Evolutionary conservation across 2,329 filamentous ascomycete species (phyloP).

Genomic region (Monosporascus sp.): DNA sequence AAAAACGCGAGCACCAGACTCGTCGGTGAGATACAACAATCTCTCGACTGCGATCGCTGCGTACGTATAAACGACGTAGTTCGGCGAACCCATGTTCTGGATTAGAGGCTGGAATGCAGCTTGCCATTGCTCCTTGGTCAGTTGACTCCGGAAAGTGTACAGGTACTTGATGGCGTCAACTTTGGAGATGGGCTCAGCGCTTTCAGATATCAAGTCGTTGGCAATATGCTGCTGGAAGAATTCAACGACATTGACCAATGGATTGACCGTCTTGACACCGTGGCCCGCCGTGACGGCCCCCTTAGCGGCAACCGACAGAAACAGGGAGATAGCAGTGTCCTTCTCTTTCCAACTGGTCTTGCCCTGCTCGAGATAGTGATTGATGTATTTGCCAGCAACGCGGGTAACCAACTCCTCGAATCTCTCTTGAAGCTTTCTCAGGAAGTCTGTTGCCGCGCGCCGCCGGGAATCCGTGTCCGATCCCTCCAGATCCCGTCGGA

Average conservation of each 20-base stretch:
- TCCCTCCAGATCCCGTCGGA: conserved; percentile 88
- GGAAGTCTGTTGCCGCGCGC: conserved; percentile 89
- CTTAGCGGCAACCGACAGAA: conserved; percentile 89
- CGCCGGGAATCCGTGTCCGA: conserved; percentile 92
- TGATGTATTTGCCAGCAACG: conserved; percentile 83
- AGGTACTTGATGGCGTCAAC: conserved; percentile 98
- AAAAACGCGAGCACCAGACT: conserved; percentile 72
- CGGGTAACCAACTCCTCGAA: conserved; percentile 81
- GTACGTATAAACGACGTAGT: conserved; percentile 97
- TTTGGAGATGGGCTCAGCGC: conserved; percentile 79
- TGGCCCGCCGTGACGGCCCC: conserved; percentile 81
- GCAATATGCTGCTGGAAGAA: conserved; percentile 95
- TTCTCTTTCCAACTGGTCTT: conserved; percentile 93
- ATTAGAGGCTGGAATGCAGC: conserved; percentile 84
- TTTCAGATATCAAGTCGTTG: conserved; percentile 71
- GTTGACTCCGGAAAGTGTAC: conserved; percentile 92
- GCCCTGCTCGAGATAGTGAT: conserved; percentile 76
- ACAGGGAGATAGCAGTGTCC: conserved; percentile 96
- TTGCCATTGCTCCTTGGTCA: conserved; percentile 89
- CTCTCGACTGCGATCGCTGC: conserved; percentile 95
- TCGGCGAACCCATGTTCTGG: conserved; percentile 80
- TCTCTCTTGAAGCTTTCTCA: conserved; percentile 80
- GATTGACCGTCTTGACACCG: conserved; percentile 86
- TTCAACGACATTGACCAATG: conserved; percentile 80
- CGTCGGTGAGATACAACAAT: conserved; percentile 76